Percentiles rank a stretch among this genome's conserved stretches.
Conservation (phyloP, 345 rosid species). For the Corchorus olitorius region DNA sequence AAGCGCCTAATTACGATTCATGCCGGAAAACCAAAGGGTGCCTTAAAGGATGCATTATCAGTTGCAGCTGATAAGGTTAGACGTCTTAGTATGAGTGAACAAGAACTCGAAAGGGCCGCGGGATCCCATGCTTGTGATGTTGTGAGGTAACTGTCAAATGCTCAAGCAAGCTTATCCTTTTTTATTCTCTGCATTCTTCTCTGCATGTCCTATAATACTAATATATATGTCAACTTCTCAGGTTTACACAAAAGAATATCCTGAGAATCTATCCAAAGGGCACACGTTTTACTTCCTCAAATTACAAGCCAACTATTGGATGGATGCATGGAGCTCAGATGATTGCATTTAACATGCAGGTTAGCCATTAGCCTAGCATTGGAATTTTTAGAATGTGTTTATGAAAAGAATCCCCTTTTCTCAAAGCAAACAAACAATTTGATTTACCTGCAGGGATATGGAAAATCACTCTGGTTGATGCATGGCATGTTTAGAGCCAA, state of each 20-base stretch:
- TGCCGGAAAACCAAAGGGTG: constrained; percentile 42
- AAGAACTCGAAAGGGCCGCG: constrained; percentile 43
- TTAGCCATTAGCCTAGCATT: constrained; percentile 26
- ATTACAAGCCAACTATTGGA: constrained; percentile 79
- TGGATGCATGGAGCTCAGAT: constrained; percentile 99
- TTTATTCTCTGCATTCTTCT: neutral
- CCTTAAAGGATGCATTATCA: constrained; percentile 23
- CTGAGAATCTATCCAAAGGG: constrained; percentile 91
- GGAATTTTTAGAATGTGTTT: neutral
- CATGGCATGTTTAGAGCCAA: constrained; percentile 95
- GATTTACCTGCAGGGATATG: constrained; percentile 56
- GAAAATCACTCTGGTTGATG: constrained; percentile 85
- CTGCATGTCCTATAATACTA: neutral
- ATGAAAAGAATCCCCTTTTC: neutral
- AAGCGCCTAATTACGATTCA: constrained; percentile 39
- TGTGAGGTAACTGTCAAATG: constrained; percentile 37
- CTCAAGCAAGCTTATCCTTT: neutral
- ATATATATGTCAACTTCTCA: constrained; percentile 18
- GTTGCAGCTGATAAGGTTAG: constrained; percentile 32
- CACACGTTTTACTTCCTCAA: constrained; percentile 80
- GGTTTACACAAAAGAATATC: constrained; percentile 82
- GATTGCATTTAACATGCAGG: constrained; percentile 98
- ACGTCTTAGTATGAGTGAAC: constrained; percentile 57
- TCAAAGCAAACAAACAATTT: neutral
- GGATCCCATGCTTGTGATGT: constrained; percentile 35